A percentile compares a stretch with the other conserved stretches of the same genome.
These are phyloP conservation scores for Dryas drummondii DNA, from an alignment of 306 rosid genomes.

Conservation along the genomic window DNA sequence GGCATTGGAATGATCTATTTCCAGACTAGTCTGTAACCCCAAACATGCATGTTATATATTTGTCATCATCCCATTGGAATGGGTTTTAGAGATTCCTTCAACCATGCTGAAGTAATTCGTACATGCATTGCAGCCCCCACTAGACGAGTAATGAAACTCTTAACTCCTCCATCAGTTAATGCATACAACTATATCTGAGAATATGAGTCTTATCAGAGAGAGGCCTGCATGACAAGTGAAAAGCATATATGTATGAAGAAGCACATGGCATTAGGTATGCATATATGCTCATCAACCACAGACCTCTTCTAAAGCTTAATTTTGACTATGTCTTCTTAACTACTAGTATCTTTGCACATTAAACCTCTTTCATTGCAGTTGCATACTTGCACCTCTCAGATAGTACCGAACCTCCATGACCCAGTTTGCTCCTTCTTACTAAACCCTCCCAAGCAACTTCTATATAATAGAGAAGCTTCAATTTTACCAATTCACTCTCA, in stretches of 20 bases:
- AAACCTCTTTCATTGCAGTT: neutral
- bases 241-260: neutral
- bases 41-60: neutral
- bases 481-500: neutral
- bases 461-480: constrained; percentile 1
- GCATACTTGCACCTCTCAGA: neutral
- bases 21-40: neutral
- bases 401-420: constrained; percentile 11
- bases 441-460: neutral
- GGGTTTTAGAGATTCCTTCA: no score
- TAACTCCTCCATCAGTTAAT: neutral
- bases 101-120: no score
- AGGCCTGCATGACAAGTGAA: neutral
- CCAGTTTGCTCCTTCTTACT: neutral
- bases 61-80: neutral
- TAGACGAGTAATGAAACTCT: neutral
- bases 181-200: neutral
- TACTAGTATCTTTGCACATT: neutral
- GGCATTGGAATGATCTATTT: neutral
- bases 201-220: neutral
- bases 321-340: constrained; percentile 25
- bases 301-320: constrained; percentile 1
- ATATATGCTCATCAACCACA: neutral
- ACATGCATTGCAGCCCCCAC: neutral
- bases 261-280: constrained; percentile 29